Conservation (phyloP, 805 yeast genomes). For the Candida ficus region DNA sequence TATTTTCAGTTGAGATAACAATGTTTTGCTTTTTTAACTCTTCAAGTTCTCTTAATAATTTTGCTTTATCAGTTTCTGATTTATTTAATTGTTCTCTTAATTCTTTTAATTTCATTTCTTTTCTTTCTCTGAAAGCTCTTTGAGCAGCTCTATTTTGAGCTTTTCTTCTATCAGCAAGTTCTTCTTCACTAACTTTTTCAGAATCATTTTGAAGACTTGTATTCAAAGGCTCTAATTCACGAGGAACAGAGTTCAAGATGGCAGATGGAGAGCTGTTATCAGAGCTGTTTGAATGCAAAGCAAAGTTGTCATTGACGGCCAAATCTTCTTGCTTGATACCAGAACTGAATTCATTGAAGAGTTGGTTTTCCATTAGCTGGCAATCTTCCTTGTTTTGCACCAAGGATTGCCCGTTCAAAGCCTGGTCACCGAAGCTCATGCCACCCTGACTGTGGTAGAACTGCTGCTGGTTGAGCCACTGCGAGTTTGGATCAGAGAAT, state of each 20-base stretch:
- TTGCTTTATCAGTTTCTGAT: slow-evolving; percentile 51
- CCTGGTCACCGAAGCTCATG: slow-evolving; percentile 7
- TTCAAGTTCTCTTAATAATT: slow-evolving; percentile 44
- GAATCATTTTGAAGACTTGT: slow-evolving; percentile 73
- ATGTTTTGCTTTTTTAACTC: slow-evolving; percentile 47
- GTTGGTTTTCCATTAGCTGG: slow-evolving; percentile 15
- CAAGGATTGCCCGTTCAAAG: slow-evolving; percentile 5
- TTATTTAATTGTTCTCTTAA: slow-evolving; percentile 50
- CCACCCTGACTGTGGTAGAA: slow-evolving; percentile 3
- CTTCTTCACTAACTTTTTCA: slow-evolving; percentile 58
- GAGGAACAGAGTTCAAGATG: slow-evolving; percentile 4
- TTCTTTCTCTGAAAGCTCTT: slow-evolving; percentile 92
- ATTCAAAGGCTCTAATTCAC: slow-evolving; percentile 42
- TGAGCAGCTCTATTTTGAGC: slow-evolving; percentile 98
- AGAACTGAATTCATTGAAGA: slow-evolving; percentile 8
- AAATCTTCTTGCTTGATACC: slow-evolving; percentile 8
- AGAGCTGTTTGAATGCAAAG: slow-evolving; percentile 9
- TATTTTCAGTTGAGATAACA: slow-evolving; percentile 57
- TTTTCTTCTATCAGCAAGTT: slow-evolving; percentile 55
- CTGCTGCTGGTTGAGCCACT: slow-evolving; percentile 7
- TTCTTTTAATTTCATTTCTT: slow-evolving; percentile 81
- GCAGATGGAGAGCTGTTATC: slow-evolving; percentile 20
- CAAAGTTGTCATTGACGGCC: background rate
- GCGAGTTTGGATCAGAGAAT: slow-evolving; percentile 2
- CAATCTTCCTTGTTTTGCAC: slow-evolving; percentile 18